Percentiles rank a stretch among this genome's conserved stretches.
These are phyloP conservation scores for Metarhizium humberi DNA, from an alignment of 2,329 filamentous ascomycete species.

Conservation along the genomic window DNA sequence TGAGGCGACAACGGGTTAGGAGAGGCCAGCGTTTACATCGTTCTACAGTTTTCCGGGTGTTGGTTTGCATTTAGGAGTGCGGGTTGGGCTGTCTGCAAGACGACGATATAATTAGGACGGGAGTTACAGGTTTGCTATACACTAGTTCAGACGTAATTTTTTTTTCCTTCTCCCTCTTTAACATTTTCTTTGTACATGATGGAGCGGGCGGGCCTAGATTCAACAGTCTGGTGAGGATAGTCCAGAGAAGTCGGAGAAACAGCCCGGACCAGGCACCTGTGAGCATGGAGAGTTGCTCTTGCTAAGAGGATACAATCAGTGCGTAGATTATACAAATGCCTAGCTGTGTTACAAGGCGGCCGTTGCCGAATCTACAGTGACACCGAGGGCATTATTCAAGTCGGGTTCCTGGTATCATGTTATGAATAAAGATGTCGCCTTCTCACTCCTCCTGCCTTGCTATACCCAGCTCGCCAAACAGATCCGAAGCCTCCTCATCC, in stretches of 20 bases:
- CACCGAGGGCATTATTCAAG: too few relatives aligned
- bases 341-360: too few relatives aligned
- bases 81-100: background rate
- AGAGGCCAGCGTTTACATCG: background rate
- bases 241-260: too few relatives aligned
- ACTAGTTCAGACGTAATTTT: background rate
- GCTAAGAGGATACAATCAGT: too few relatives aligned
- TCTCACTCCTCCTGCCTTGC: background rate
- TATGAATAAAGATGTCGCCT: background rate
- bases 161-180: background rate
- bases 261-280: too few relatives aligned
- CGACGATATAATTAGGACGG: background rate
- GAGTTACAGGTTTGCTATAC: background rate
- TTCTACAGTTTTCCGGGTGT: background rate
- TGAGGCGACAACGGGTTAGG: background rate
- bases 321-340: too few relatives aligned
- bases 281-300: too few relatives aligned
- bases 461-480: constrained; percentile 43
- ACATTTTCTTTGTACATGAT: background rate
- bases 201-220: background rate
- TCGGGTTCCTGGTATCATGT: too few relatives aligned
- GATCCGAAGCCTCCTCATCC: constrained; percentile 37
- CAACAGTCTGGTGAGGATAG: too few relatives aligned
- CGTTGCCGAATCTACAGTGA: too few relatives aligned
- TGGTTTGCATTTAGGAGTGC: background rate